Conservation (phyloP, 2,329 filamentous ascomycete species). For the Dothideomycetidae sp. region DNA sequence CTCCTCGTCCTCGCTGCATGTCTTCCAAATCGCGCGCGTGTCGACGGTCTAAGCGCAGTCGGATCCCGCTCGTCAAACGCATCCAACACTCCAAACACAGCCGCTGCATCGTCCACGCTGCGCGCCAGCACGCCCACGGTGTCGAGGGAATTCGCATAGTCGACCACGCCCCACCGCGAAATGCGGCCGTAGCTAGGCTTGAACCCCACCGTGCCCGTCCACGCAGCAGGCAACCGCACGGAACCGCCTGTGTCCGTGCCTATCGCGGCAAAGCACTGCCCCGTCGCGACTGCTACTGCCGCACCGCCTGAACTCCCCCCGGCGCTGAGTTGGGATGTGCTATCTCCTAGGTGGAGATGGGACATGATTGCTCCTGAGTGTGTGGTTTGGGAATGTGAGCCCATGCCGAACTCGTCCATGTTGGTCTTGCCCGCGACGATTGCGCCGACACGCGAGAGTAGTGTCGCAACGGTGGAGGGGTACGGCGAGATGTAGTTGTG, state of each 20-base stretch:
- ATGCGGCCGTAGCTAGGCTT: conserved; percentile 86
- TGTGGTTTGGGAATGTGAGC: conserved; percentile 62
- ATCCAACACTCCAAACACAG: conserved; percentile 36
- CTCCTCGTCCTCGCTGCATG: too few relatives aligned
- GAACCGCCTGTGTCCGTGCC: conserved; percentile 92
- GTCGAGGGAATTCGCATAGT: conserved; percentile 85
- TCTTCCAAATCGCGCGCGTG: conserved; percentile 36
- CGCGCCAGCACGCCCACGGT: conserved; percentile 66
- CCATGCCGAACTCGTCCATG: conserved; percentile 95
- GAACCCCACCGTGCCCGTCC: conserved; percentile 69
- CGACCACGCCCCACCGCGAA: conserved; percentile 72
- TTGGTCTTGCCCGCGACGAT: conserved; percentile 68
- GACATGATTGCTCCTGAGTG: conserved; percentile 51
- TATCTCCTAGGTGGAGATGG: conserved; percentile 21
- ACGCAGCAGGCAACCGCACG: conserved; percentile 74
- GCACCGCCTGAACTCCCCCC: conserved; percentile 91
- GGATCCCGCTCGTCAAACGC: conserved; percentile 58
- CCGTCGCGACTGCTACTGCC: conserved; percentile 62
- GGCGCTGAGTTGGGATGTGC: conserved; percentile 41
- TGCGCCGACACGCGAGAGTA: conserved; percentile 49
- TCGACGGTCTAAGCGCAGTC: conserved; percentile 48
- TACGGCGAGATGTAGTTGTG: conserved; percentile 56
- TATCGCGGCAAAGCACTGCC: conserved; percentile 53
- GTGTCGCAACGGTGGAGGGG: conserved; percentile 63
- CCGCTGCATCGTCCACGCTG: conserved; percentile 34